Evolutionary conservation across 78 protist species (phyloP).

Genomic region (Dictyostelium intermedium): DNA sequence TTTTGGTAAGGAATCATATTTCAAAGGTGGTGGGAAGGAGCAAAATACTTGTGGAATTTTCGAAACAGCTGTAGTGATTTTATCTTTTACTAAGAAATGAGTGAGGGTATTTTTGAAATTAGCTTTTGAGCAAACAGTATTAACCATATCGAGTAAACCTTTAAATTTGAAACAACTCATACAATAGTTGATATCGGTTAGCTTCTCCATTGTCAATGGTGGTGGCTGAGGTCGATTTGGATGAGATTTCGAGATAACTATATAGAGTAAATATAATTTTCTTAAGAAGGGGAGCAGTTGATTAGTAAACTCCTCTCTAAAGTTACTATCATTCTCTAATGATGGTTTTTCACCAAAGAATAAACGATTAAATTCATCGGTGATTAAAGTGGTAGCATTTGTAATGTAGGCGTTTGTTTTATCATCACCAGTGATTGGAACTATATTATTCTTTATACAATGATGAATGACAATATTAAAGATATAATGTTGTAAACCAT

Average conservation of each 20-base stretch:
- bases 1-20: conserved; percentile 7
- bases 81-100: background rate
- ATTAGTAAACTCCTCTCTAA: background rate
- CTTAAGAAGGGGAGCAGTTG: conserved; percentile 46
- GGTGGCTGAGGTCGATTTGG: background rate
- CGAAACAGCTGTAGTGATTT: background rate
- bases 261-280: conserved; percentile 2
- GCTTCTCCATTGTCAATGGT: background rate
- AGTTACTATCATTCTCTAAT: background rate
- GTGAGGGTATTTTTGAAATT: background rate
- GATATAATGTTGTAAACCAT: conserved; percentile 5
- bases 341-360: background rate
- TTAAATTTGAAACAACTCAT: background rate
- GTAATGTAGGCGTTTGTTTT: background rate
- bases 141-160: background rate
- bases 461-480: background rate
- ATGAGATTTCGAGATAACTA: background rate
- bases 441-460: background rate
- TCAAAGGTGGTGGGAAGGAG: conserved; percentile 49
- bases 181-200: background rate
- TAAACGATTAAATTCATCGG: background rate
- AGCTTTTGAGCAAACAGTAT: background rate
- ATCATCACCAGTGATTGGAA: background rate
- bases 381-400: background rate
- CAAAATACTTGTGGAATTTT: background rate